Evolutionary conservation across 345 rosid genomes (phyloP).

Genomic region (Euphorbia peplus): DNA sequence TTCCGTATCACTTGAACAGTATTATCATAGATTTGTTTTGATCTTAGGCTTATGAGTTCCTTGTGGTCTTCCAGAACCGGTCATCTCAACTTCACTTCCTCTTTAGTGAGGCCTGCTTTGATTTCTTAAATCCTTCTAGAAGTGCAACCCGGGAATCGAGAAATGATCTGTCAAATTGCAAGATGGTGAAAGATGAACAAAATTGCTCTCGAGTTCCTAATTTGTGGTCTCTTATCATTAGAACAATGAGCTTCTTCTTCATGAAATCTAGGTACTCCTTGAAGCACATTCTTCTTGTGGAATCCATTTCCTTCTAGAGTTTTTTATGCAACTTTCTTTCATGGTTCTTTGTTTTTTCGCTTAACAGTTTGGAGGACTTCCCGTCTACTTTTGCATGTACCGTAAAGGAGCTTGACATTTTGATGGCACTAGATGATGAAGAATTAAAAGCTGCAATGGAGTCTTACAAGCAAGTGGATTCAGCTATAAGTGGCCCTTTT

Average conservation of each 20-base stretch:
- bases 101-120: constrained; percentile 43
- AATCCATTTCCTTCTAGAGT: neutral
- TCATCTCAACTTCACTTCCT: constrained; percentile 42
- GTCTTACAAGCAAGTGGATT: constrained; percentile 59
- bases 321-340: neutral
- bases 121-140: constrained; percentile 59
- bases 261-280: constrained; percentile 55
- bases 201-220: constrained; percentile 25
- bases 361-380: constrained; percentile 65
- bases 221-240: constrained; percentile 66
- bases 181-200: constrained; percentile 26
- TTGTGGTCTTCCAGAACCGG: constrained; percentile 63
- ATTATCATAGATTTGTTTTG: constrained; percentile 2
- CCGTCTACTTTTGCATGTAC: constrained; percentile 58
- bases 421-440: constrained; percentile 49
- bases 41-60: constrained; percentile 22
- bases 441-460: constrained; percentile 46
- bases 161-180: constrained; percentile 20
- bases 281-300: neutral
- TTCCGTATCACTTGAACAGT: neutral
- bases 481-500: constrained; percentile 63
- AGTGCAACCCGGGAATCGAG: constrained; percentile 19
- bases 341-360: neutral
- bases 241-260: constrained; percentile 68
- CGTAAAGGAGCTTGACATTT: constrained; percentile 51